A percentile compares a stretch with the other conserved stretches of the same genome.
Conservation (phyloP, 1,284 basidiomycete genomes). For the Ceraceosorus bombacis region DNA sequence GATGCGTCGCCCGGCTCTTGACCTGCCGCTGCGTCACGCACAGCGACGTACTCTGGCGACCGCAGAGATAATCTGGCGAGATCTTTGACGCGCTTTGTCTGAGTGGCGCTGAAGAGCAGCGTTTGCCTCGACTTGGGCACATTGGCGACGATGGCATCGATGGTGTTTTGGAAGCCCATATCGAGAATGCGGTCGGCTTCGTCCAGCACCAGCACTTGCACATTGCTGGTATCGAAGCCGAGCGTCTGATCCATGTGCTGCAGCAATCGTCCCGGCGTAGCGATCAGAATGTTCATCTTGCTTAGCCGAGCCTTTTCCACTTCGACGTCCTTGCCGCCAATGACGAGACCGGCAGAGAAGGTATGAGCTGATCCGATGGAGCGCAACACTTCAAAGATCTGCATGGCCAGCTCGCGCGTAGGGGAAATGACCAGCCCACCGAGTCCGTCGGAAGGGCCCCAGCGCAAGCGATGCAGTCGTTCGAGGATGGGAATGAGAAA, state of each 20-base stretch:
- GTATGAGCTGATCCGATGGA: slow-evolving; percentile 83
- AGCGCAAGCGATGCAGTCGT: slow-evolving; percentile 64
- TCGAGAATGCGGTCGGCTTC: slow-evolving; percentile 95
- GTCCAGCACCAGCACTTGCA: slow-evolving; percentile 90
- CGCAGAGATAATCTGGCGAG: slow-evolving; percentile 82
- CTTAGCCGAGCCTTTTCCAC: slow-evolving; percentile 72
- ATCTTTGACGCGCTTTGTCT: slow-evolving; percentile 81
- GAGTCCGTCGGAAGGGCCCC: slow-evolving; percentile 74
- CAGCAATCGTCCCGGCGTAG: slow-evolving; percentile 85
- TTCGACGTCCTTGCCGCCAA: slow-evolving; percentile 91
- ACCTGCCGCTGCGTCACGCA: slow-evolving; percentile 43
- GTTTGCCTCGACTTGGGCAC: slow-evolving; percentile 63
- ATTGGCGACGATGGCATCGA: slow-evolving; percentile 83
- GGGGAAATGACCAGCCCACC: slow-evolving; percentile 91
- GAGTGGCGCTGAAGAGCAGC: slow-evolving; percentile 91
- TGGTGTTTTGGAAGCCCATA: slow-evolving; percentile 84
- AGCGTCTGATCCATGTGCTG: slow-evolving; percentile 98
- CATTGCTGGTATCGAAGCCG: slow-evolving; percentile 80
- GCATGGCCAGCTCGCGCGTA: slow-evolving; percentile 87
- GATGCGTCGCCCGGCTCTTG: slow-evolving; percentile 36
- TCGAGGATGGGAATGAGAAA: slow-evolving; percentile 73
- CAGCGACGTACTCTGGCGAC: slow-evolving; percentile 68
- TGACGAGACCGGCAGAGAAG: slow-evolving; percentile 90
- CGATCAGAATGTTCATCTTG: slow-evolving; percentile 94
- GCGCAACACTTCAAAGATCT: slow-evolving; percentile 91